These are phyloP conservation scores for Boletus reticuloceps DNA, from an alignment of 768 basidiomycete species.

Conservation along the genomic window DNA sequence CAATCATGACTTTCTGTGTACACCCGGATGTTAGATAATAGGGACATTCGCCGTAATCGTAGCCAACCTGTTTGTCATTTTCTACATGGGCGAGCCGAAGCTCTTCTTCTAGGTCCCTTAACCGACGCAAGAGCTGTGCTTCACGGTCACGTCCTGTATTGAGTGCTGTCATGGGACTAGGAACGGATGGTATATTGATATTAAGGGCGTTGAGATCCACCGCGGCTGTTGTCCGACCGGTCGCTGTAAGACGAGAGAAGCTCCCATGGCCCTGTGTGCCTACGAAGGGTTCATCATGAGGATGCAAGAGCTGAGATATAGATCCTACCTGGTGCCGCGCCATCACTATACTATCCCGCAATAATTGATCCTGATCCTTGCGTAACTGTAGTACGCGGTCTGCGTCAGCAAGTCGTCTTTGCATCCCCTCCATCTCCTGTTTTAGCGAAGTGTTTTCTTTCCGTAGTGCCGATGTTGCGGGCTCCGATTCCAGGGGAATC, in stretches of 20 bases:
- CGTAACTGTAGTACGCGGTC: constrained; percentile 66
- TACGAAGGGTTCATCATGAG: constrained; percentile 25
- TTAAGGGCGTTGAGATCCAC: constrained; percentile 59
- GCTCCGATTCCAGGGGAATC: constrained; percentile 61
- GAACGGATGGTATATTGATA: constrained; percentile 48
- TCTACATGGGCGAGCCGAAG: constrained; percentile 58
- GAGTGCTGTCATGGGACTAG: constrained; percentile 48
- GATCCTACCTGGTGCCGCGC: constrained; percentile 60
- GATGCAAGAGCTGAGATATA: constrained; percentile 1
- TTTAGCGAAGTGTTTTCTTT: constrained; percentile 69
- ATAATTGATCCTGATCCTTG: constrained; percentile 74
- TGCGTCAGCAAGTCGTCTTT: constrained; percentile 55
- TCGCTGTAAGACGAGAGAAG: constrained; percentile 57
- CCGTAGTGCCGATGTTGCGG: constrained; percentile 47
- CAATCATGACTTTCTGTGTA: constrained; percentile 75
- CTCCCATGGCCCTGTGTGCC: constrained; percentile 80
- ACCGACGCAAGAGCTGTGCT: constrained; percentile 42
- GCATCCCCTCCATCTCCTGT: constrained; percentile 54
- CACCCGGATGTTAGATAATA: constrained; percentile 12
- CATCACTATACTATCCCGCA: constrained; percentile 79
- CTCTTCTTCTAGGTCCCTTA: constrained; percentile 82
- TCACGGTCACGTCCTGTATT: constrained; percentile 59
- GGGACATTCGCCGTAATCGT: not conserved
- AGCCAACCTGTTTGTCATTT: constrained; percentile 78
- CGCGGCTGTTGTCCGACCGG: constrained; percentile 33